Evolutionary conservation across 257 asterid genomes (phyloP), one percentile per base, ranked within the genome.

Genomic region (Lavandula angustifolia): DNA sequence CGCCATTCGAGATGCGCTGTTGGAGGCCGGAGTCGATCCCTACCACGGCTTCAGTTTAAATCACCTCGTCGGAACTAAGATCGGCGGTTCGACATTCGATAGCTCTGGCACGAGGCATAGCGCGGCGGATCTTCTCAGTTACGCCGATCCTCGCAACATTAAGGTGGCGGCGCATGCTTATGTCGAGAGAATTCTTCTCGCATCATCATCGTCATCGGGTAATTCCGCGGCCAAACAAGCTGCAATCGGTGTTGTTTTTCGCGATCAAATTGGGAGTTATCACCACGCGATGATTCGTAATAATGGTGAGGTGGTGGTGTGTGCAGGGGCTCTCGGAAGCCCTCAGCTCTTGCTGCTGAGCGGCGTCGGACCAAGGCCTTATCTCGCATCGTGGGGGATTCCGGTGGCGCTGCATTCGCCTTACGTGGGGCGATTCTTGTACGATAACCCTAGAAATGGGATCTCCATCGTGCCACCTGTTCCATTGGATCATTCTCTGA

Each of bases 371-470:
- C 81, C 95, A 3, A 73, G 91, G 79, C 82, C 84, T 22, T 89
- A 92, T 48, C 95, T 92, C 0, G 86, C 96, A 7, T 82, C 97
- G 1, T 79, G 81, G 96, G 99, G 97, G 9, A 89, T 92, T 12
- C 97, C 97, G 0, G 91, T 92, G 42, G 82, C 66, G 0, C 80
- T 63, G 50, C 91, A 92, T 47, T 76, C 73, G 12, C 96, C 99
- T 7, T 77, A 75, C 34, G 99, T 92, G 11, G 99, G 97, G 1
- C 84, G 74, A 49, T 89, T 84, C 61, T 54, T 89, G 75, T 92
- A 82, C 35, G 99, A 92, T 42, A 92, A 92, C 72, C 99, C 97
- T 2, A 84, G 99, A 64, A 92, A 89, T 37, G 99, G 96, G 6
- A 92, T 92, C 67, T 89, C 99, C 2, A 85, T 92, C 31, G 78